phyloP scores from a whole-genome alignment of 2,329 filamentous ascomycete genomes.

The Pseudogymnoascus sp. region DNA sequence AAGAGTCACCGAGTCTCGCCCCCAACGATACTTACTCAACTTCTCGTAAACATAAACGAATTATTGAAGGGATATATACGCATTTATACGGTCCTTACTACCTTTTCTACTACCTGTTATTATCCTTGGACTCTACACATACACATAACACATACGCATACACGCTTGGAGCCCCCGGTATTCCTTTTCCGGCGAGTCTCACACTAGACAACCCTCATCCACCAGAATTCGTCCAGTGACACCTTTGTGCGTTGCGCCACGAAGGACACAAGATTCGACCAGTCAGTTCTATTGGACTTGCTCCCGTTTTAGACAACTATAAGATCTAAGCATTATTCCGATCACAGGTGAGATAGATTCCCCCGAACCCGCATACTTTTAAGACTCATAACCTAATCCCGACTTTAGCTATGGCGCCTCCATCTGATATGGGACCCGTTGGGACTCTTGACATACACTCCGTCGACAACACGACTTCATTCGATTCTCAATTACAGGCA shows the following conservation, averaged over 20 bases:
- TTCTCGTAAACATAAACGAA: neutral
- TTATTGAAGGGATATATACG: neutral
- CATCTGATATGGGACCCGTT: slow-evolving; percentile 1
- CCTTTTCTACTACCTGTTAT: neutral
- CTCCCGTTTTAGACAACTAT: neutral
- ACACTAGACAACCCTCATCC: neutral
- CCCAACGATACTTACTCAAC: neutral
- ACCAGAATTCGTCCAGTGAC: neutral
- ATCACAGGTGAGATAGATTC: neutral
- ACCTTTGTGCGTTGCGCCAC: slow-evolving; percentile 4
- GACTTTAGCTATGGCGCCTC: neutral
- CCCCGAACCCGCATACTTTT: neutral
- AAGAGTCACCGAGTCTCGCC: slow-evolving; percentile 4
- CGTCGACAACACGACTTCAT: neutral
- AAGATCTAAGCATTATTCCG: neutral
- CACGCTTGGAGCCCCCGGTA: neutral
- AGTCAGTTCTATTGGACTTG: neutral
- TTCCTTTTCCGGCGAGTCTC: slow-evolving; percentile 2
- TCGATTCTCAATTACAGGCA: neutral
- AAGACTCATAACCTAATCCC: neutral
- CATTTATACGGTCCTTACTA: neutral
- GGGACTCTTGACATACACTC: neutral
- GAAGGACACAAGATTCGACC: neutral
- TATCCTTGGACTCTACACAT: neutral
- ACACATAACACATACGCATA: neutral